A percentile compares a stretch with the other conserved stretches of the same genome.
Evolutionary conservation across 345 rosid genomes (phyloP).

Genomic region (Eucalyptus melliodora): DNA sequence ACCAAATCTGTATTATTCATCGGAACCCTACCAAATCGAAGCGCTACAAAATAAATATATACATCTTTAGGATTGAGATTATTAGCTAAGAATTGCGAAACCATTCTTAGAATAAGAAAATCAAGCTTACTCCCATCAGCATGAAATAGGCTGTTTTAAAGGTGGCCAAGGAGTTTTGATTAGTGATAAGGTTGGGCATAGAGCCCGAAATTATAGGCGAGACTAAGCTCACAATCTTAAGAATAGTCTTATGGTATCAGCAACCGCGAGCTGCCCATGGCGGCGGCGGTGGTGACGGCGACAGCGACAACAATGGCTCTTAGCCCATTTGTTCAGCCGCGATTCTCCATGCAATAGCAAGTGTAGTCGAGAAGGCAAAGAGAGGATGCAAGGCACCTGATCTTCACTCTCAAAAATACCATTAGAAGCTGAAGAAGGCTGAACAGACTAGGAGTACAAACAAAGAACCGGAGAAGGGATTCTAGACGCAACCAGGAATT

Average conservation of each 20-base stretch:
- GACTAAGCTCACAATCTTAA: not conserved
- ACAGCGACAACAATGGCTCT: not conserved
- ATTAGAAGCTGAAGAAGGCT: not conserved
- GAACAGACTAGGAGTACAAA: not conserved
- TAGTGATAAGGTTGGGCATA: not conserved
- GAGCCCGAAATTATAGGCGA: not conserved
- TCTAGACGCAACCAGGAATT: not conserved
- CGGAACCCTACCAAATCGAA: not conserved
- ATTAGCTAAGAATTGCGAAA: not conserved
- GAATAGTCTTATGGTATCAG: not conserved
- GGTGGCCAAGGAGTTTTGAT: not conserved
- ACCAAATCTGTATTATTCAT: not conserved
- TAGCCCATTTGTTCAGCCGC: not conserved
- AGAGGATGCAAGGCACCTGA: not conserved
- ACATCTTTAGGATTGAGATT: not conserved
- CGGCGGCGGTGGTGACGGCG: too few species aligned
- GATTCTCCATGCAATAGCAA: not conserved
- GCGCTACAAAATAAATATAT: not conserved
- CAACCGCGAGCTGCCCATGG: not conserved
- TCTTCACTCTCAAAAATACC: not conserved
- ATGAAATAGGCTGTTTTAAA: not conserved
- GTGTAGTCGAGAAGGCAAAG: not conserved
- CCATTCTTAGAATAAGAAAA: not conserved
- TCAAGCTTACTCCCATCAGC: not conserved
- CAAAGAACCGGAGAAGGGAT: not conserved